A percentile compares a stretch with the other conserved stretches of the same genome.
Evolutionary conservation across 2,329 filamentous ascomycete species (phyloP).

Genomic region (Escovopsis sp.): DNA sequence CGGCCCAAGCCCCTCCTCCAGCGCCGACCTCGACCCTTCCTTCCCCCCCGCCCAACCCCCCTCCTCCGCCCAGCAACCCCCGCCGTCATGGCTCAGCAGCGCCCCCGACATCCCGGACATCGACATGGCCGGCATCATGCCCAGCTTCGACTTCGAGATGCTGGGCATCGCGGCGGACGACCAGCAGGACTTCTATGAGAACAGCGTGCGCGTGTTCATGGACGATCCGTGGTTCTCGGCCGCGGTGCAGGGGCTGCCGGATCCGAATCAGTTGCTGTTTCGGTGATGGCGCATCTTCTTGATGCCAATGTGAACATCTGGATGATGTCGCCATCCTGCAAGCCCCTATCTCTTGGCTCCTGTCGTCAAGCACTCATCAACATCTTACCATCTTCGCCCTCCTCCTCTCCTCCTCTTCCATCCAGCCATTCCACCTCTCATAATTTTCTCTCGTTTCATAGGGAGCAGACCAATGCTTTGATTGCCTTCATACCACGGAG

Average conservation of each 20-base stretch:
- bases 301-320: too few species aligned
- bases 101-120: constrained; percentile 1
- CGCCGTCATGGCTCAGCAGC: neutral
- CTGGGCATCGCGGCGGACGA: constrained; percentile 13
- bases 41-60: neutral
- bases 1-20: constrained; percentile 10
- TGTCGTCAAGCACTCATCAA: too few species aligned
- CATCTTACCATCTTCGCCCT: too few species aligned
- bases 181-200: constrained; percentile 15
- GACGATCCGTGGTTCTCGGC: constrained; percentile 26
- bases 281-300: constrained; percentile 5
- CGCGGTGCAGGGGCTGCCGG: constrained; percentile 20
- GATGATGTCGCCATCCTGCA: too few species aligned
- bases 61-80: constrained; percentile 2
- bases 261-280: constrained; percentile 20
- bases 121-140: constrained; percentile 10
- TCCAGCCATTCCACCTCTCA: too few species aligned
- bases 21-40: constrained; percentile 13
- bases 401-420: too few species aligned
- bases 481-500: too few species aligned
- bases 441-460: too few species aligned
- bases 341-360: too few species aligned
- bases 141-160: constrained; percentile 16
- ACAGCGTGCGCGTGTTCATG: constrained; percentile 20
- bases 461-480: too few species aligned